A percentile compares a stretch with the other conserved stretches of the same genome.
Conservation (phyloP, 1,284 basidiomycete genomes). For the Heterobasidion occidentale region DNA sequence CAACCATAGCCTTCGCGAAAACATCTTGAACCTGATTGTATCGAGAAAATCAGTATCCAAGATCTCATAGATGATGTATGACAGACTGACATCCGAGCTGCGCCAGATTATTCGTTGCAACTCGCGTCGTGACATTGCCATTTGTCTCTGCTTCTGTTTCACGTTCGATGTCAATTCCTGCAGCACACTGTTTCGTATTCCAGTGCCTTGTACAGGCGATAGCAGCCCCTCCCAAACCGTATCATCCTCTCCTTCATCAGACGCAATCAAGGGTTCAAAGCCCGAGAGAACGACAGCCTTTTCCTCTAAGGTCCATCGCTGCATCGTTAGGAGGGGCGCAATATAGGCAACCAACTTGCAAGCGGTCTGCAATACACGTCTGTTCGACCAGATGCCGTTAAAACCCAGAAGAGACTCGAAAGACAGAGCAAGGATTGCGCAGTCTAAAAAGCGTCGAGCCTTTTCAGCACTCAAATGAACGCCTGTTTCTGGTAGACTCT, state of each 20-base stretch:
- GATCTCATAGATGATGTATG: not conserved
- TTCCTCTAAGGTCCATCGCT: slow-evolving; percentile 53
- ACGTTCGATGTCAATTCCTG: slow-evolving; percentile 22
- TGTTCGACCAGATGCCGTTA: slow-evolving; percentile 54
- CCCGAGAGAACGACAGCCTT: slow-evolving; percentile 53
- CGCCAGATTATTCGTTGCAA: slow-evolving; percentile 55
- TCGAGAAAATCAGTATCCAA: not conserved
- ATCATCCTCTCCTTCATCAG: slow-evolving; percentile 17
- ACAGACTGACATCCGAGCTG: slow-evolving; percentile 45
- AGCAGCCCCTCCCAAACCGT: slow-evolving; percentile 49
- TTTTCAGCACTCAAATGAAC: slow-evolving; percentile 47
- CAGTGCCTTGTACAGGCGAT: slow-evolving; percentile 54
- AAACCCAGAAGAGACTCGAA: slow-evolving; percentile 63
- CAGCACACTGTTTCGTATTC: slow-evolving; percentile 53
- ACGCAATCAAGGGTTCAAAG: slow-evolving; percentile 52
- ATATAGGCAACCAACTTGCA: slow-evolving; percentile 45
- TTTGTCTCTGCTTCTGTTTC: slow-evolving; percentile 6
- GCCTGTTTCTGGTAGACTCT: slow-evolving; percentile 24
- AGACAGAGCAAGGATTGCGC: slow-evolving; percentile 52
- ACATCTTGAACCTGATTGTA: slow-evolving; percentile 45
- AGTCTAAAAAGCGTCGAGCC: slow-evolving; percentile 60
- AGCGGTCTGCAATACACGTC: slow-evolving; percentile 53
- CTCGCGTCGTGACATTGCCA: slow-evolving; percentile 14
- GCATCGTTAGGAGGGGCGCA: slow-evolving; percentile 31
- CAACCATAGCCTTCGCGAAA: slow-evolving; percentile 30